phyloP scores from a whole-genome alignment of 306 rosid genomes.

The Albizia julibrissin region DNA sequence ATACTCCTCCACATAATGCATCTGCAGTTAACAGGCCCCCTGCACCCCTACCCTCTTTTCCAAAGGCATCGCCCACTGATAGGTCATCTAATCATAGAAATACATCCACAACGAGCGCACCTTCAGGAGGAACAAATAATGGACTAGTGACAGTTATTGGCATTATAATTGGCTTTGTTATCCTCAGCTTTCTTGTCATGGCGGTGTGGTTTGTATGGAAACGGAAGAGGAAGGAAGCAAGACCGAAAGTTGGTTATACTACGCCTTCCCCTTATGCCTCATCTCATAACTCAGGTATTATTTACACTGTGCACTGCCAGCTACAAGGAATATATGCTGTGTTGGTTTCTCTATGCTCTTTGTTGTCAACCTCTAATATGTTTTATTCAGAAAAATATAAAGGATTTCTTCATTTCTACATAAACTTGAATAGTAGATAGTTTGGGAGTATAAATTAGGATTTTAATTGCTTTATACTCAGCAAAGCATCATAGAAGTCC shows the following conservation, averaged over 20 bases:
- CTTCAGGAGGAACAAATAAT: conserved; percentile 53
- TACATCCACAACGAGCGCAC: background rate
- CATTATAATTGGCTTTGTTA: conserved; percentile 59
- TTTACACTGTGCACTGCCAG: conserved; percentile 22
- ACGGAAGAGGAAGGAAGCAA: conserved; percentile 57
- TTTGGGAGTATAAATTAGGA: background rate
- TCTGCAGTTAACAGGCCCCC: conserved; percentile 33
- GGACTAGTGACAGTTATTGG: conserved; percentile 68
- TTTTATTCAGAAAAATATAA: background rate
- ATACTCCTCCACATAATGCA: conserved; percentile 49
- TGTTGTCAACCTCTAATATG: background rate
- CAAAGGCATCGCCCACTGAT: conserved; percentile 66
- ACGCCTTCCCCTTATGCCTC: conserved; percentile 78
- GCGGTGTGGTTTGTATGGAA: conserved; percentile 62
- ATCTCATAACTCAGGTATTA: conserved; percentile 94
- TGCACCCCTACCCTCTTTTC: conserved; percentile 39
- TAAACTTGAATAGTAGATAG: background rate
- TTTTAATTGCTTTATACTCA: conserved; percentile 18
- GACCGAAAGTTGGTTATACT: conserved; percentile 45
- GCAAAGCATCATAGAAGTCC: conserved; percentile 13
- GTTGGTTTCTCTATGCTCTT: conserved; percentile 29
- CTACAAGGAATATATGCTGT: conserved; percentile 23
- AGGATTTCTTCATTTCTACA: background rate
- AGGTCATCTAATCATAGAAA: conserved; percentile 36
- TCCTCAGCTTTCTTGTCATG: conserved; percentile 70